Evolutionary conservation across 768 basidiomycete genomes (phyloP), one percentile per base, ranked within the genome.

Genomic region (Cystobasidiopsis lactophilus): DNA sequence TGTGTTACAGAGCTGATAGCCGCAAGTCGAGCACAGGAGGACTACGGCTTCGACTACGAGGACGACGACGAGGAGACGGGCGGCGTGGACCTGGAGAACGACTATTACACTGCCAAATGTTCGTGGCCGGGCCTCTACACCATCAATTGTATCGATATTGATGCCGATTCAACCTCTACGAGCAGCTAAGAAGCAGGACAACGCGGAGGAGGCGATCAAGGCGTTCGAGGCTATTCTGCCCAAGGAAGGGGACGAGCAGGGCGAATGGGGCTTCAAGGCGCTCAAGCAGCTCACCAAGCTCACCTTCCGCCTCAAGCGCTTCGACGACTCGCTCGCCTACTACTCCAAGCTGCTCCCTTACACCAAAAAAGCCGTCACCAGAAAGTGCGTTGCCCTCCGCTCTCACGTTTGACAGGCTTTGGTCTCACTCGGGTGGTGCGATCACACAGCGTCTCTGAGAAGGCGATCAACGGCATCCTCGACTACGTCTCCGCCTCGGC

Each of bases 201-300:
- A 80, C 56, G 82, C 88, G 31, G 85, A 93, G 62, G 81, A 77
- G 31, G 91, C 93, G 10, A 62, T 96, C 62, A 82, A 82, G 61
- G 86, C 86, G 51, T 93, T 96, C 66, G 72, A 76, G 43, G 74
- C 73, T 38, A 91, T 98, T 55, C 82, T 95, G 0, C 79, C 86
- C 51, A 77, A 82, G 60, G 91, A 95, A 64, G n/a, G n/a, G n/a
- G 73, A 79, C n/a, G 80, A 85, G 63, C 83, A 83, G 64, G 84
- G 85, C 35, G 91, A 96, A 62, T 95, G 91, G 91, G 93, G 89
- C 2, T 98, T 98, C 76, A 98, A 98, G 66, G 85, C 89, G 4
- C 74, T 98, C 55, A 98, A 98, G 63, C 93, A 98, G 62, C 84
- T 82, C 48, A 95, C 89, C 18, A 98, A 98, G 66, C 71, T 95